These are phyloP conservation scores for Talaromyces wortmannii DNA, from an alignment of 495 filamentous ascomycete genomes.

Conservation along the genomic window DNA sequence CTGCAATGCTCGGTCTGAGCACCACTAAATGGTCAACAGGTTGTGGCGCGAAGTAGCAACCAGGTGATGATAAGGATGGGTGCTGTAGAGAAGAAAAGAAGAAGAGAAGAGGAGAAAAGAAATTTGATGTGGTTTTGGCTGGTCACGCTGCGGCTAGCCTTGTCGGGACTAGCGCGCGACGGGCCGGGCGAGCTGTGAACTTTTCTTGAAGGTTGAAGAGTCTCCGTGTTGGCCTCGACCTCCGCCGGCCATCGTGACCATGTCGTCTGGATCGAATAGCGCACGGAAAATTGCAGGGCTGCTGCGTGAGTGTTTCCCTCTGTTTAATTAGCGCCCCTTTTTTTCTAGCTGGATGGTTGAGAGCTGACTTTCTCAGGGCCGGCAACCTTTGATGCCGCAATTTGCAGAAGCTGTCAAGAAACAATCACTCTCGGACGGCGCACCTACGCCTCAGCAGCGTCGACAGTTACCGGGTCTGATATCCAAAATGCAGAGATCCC, in stretches of 20 bases:
- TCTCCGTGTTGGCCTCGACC: not conserved
- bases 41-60: conserved; percentile 27
- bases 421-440: conserved; percentile 30
- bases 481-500: conserved; percentile 14
- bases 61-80: conserved; percentile 61
- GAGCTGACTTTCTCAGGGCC: conserved; percentile 22
- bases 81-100: conserved; percentile 36
- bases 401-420: conserved; percentile 47
- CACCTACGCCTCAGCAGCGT: conserved; percentile 37
- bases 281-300: conserved; percentile 35
- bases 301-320: conserved; percentile 22
- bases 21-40: conserved; percentile 59
- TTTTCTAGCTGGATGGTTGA: not conserved
- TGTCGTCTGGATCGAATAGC: conserved; percentile 40
- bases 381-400: conserved; percentile 32
- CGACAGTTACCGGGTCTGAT: conserved; percentile 25
- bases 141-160: conserved; percentile 27
- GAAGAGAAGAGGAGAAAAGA: not conserved
- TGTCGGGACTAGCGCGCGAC: conserved; percentile 11
- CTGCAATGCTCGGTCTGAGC: conserved; percentile 50
- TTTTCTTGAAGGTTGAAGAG: conserved; percentile 26
- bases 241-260: conserved; percentile 13
- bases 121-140: not conserved
- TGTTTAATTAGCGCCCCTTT: not conserved
- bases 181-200: conserved; percentile 26